Evolutionary conservation across 1,139 yeast genomes (phyloP), one percentile per base, ranked within the genome.

Genomic region (Candida tetrigidarum): DNA sequence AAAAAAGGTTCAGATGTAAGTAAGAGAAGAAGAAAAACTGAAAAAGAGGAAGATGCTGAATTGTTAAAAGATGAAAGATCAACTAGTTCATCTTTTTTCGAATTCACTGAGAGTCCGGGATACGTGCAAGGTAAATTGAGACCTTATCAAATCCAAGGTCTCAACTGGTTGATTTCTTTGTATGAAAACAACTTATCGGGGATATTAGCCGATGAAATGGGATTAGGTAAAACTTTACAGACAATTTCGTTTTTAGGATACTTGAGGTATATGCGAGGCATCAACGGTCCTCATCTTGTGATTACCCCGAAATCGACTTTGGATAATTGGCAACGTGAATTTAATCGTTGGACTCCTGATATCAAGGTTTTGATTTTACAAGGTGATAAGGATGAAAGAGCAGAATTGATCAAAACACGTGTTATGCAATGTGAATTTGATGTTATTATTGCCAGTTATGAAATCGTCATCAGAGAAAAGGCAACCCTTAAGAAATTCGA

Each of bases 151-250:
- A 79, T 92, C 48, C 96, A 88, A 62, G 98, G 98, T 45, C 76
- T 92, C 53, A 92, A 92, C 67, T 92, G 98, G 98, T 71, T 92
- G 58, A 82, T 91, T 18, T 81, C 91, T 1, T 69, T 92, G 46
- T 85, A 86, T 59, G 95, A 88, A 55, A 90, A 92, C 66, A 83
- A 86, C 57, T 76, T 92, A 45, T 84, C 95, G 1, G 98, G 98
- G 40, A 92, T 93, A 41, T 75, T 93, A 48, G 99, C 99, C 8
- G 99, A 93, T 67, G 99, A 93, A 66, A 93, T 93, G 99, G 99
- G 99, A 1, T 76, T 93, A 47, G 99, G 99, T 49, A 93, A 93
- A 63, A 93, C 99, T 1, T 74, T 93, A 49, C 99, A 93, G 64
- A 90, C 97, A 0, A 90, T 93, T 49, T 83, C 98, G 5, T 86